Conservation (phyloP, 441 rosid species). For the Erodium chrysanthum region DNA sequence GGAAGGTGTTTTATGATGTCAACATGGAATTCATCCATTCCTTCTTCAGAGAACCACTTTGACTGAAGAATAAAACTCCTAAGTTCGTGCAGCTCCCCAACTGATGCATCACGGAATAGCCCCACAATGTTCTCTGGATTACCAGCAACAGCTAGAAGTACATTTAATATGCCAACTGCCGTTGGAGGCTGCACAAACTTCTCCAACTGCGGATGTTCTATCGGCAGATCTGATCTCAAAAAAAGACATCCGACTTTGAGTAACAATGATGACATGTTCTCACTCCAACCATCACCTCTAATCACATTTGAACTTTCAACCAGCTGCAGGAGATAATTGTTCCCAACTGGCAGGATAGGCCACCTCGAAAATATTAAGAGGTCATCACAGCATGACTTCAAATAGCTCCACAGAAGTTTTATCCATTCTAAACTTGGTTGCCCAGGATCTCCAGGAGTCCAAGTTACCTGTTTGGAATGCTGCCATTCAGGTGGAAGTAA, state of each 20-base stretch:
- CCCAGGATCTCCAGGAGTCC: constrained; percentile 73
- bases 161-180: constrained; percentile 74
- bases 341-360: constrained; percentile 94
- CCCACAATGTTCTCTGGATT: constrained; percentile 43
- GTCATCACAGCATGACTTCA: constrained; percentile 71
- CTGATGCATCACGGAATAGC: constrained; percentile 60
- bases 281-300: constrained; percentile 88
- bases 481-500: constrained; percentile 93
- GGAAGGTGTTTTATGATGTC: constrained; percentile 75
- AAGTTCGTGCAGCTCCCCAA: constrained; percentile 83
- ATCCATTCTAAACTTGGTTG: constrained; percentile 91
- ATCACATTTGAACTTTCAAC: constrained; percentile 69
- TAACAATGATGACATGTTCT: constrained; percentile 85
- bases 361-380: constrained; percentile 81
- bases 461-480: constrained; percentile 54
- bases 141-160: constrained; percentile 71
- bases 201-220: constrained; percentile 78
- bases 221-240: constrained; percentile 53
- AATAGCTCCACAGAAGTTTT: constrained; percentile 68
- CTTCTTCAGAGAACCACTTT: constrained; percentile 83
- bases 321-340: constrained; percentile 55
- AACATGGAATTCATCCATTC: constrained; percentile 55
- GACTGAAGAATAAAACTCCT: constrained; percentile 89
- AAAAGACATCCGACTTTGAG: constrained; percentile 80
- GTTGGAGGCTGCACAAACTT: constrained; percentile 88